Evolutionary conservation across 2,329 filamentous ascomycete species (phyloP).

Genomic region (Exophiala oligosperma): DNA sequence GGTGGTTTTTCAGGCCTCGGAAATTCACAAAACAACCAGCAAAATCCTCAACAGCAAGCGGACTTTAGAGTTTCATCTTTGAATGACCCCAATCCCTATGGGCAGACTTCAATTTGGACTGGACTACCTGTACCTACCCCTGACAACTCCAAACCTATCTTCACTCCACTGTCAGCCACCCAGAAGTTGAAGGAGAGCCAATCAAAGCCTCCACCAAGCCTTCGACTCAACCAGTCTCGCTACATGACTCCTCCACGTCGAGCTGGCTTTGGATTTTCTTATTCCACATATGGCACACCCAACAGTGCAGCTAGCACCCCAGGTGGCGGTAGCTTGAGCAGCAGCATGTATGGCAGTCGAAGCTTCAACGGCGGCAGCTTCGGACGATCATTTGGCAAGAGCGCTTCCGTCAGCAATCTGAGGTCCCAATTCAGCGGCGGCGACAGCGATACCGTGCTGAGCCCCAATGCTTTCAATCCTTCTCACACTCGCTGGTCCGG

Average conservation of each 20-base stretch:
- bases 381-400: constrained; percentile 75
- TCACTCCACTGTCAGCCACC: constrained; percentile 77
- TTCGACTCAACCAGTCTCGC: constrained; percentile 66
- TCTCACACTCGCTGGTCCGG: constrained; percentile 66
- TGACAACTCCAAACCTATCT: constrained; percentile 80
- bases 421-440: constrained; percentile 73
- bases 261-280: constrained; percentile 82
- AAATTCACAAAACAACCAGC: constrained; percentile 53
- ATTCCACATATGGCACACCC: constrained; percentile 87
- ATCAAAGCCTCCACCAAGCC: constrained; percentile 26
- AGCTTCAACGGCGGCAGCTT: constrained; percentile 56
- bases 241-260: constrained; percentile 82
- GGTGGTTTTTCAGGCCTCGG: constrained; percentile 52
- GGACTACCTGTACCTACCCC: constrained; percentile 63
- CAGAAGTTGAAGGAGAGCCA: constrained; percentile 77
- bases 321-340: constrained; percentile 45
- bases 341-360: constrained; percentile 38
- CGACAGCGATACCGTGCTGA: constrained; percentile 76
- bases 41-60: constrained; percentile 55
- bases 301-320: constrained; percentile 70
- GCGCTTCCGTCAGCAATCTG: constrained; percentile 82
- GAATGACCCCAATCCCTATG: constrained; percentile 81
- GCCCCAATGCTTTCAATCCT: constrained; percentile 79
- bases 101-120: constrained; percentile 81
- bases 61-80: constrained; percentile 73